Evolutionary conservation across 805 yeast species (phyloP), one percentile per base, ranked within the genome.

Genomic region (Starmerella floricola): DNA sequence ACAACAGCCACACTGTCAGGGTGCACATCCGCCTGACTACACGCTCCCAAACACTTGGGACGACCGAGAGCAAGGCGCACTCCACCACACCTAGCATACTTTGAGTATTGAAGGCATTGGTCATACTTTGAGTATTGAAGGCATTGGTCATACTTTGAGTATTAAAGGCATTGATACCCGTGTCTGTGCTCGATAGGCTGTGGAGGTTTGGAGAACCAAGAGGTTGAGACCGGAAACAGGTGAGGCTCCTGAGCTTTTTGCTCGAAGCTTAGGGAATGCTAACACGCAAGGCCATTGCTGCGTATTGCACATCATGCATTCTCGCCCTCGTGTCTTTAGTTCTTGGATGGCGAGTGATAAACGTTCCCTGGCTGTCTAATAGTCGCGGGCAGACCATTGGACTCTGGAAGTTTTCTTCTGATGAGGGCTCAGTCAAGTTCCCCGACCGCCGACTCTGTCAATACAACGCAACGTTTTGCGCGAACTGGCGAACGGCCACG

Each of bases 401-500:
- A n/a, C 42, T 53, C 12, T 41, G 51, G 31, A 31, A 30, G 26
- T 35, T 38, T 16, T 37, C 44, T 27, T 31, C 44, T 15, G 24
- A 23, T 16, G 32, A 32, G 15, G 24, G 35, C 17, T 37, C 45
- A 18, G 42, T 32, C 3, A 41, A 43, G 27, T 58, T 58, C 33
- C 62, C 62, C 8, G 39, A 44, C 16, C 29, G 29, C 15, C 32
- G 44, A 26, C 33, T 56, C 38, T 48, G 50, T 41, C 4, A 29
- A 16, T 19, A 19, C 18, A 35, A 57, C 45, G 20, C 41, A 23
- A 39, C 44, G 12, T 55, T 56, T 40, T 58, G 62, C 38, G 58
- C 55, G 3, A 44, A 43, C 8, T 58, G 62, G 62, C 41, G 51
- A 17, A 55, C 57, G 5, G 50, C 55, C 2, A 42, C 50, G 11